Conservation (phyloP, 73 alveolate species). For the Stentor coeruleus region DNA sequence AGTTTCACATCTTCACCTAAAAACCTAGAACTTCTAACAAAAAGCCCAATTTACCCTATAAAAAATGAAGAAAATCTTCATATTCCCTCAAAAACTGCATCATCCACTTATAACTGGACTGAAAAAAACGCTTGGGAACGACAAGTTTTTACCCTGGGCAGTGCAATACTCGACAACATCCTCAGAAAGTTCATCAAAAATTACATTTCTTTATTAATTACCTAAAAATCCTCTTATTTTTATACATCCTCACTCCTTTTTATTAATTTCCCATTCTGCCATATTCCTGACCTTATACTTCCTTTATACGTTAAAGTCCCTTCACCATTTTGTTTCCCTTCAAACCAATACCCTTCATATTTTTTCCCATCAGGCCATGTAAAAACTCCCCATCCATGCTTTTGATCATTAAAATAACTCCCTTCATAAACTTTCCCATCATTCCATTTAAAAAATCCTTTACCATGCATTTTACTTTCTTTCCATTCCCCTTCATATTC, state of each 20-base stretch:
- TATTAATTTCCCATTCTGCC: constrained; percentile 16
- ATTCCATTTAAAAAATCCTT: constrained; percentile 10
- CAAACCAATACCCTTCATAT: constrained; percentile 21
- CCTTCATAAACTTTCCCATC: constrained; percentile 20
- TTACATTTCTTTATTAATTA: no score
- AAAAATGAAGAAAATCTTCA: no score
- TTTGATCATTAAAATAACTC: not conserved
- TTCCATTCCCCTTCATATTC: constrained; percentile 36
- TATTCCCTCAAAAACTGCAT: no score
- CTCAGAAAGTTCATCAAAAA: no score
- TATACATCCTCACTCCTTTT: not conserved
- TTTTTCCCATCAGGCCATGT: not conserved
- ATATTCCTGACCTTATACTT: not conserved
- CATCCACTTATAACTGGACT: no score
- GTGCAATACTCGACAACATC: no score
- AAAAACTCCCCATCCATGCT: constrained; percentile 20
- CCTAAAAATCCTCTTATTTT: no score
- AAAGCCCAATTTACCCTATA: no score
- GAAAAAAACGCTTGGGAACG: no score
- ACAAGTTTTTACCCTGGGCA: no score
- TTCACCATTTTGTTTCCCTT: constrained; percentile 36
- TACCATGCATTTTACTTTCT: constrained; percentile 15
- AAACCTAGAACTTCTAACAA: no score
- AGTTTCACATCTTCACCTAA: no score
- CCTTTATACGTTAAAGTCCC: constrained; percentile 36